A percentile compares a stretch with the other conserved stretches of the same genome.
Conservation (phyloP, 1,284 basidiomycete species). For the Trichosporon sp. region DNA sequence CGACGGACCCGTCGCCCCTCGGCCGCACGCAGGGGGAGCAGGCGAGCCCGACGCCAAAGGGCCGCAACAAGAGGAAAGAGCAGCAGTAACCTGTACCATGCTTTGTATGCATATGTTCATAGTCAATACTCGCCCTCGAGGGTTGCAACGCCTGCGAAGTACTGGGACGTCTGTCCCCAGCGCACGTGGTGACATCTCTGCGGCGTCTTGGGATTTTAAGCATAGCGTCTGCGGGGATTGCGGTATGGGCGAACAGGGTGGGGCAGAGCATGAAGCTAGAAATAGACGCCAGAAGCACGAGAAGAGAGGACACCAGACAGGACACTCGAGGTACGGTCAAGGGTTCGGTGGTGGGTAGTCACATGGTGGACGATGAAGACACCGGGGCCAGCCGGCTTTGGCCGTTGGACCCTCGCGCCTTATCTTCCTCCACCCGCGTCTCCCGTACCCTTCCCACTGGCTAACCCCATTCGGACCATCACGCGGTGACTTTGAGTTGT, state of each 20-base stretch:
- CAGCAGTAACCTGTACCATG: neutral
- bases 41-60: slow-evolving; percentile 20
- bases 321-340: neutral
- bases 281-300: neutral
- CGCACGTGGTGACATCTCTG: neutral
- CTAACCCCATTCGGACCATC: neutral
- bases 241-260: neutral
- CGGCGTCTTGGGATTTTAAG: neutral
- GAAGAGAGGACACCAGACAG: neutral
- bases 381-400: neutral
- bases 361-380: neutral
- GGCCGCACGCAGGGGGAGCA: slow-evolving; percentile 14
- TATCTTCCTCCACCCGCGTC: neutral
- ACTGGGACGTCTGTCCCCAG: too few species aligned
- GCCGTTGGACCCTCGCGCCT: neutral
- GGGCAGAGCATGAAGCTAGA: neutral
- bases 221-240: neutral
- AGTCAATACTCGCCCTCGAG: neutral
- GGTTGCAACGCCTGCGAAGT: neutral
- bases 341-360: neutral
- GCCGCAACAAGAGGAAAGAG: slow-evolving; percentile 12
- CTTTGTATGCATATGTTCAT: slow-evolving; percentile 5
- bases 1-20: slow-evolving; percentile 16
- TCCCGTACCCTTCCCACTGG: neutral
- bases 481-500: neutral